A percentile compares a stretch with the other conserved stretches of the same genome.
phyloP scores from a whole-genome alignment of 139 green algal genomes.

The Tetraselmis chui region DNA sequence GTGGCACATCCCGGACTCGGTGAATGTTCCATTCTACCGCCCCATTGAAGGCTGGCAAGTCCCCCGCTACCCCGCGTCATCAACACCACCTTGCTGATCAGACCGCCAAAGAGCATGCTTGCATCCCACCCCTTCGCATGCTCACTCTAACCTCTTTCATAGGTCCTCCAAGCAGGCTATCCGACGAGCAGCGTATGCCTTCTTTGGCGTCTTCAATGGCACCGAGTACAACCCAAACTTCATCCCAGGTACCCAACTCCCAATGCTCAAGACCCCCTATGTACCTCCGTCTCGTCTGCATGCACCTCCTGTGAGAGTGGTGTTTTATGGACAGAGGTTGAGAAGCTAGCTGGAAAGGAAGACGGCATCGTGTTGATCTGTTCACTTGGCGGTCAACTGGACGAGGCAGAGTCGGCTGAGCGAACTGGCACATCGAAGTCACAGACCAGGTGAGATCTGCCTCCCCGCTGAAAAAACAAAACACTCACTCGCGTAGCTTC shows the following conservation, averaged over 20 bases:
- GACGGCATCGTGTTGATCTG: background rate
- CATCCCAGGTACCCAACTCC: background rate
- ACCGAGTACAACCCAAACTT: constrained; percentile 15
- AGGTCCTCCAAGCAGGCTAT: background rate
- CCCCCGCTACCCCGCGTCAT: too few relatives aligned
- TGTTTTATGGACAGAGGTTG: background rate
- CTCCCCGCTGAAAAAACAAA: too few relatives aligned
- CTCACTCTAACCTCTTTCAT: too few relatives aligned
- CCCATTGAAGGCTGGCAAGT: constrained; percentile 8
- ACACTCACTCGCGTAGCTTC: background rate
- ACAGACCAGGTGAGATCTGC: background rate
- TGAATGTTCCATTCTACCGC: constrained; percentile 1
- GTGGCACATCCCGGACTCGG: constrained; percentile 4
- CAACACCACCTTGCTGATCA: too few relatives aligned
- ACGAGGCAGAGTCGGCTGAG: background rate
- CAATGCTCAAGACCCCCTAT: too few relatives aligned
- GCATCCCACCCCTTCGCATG: too few relatives aligned
- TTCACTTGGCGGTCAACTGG: background rate
- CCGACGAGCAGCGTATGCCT: constrained; percentile 9
- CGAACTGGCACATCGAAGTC: background rate
- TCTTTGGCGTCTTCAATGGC: constrained; percentile 19
- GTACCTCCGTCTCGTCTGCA: too few relatives aligned
- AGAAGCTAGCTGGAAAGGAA: background rate
- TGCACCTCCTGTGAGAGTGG: too few relatives aligned
- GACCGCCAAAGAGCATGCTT: too few relatives aligned